A percentile compares a stretch with the other conserved stretches of the same genome.
These are phyloP conservation scores for Entophlyctis luteolus DNA, from an alignment of 192 early-diverging fungal genomes.

Conservation along the genomic window DNA sequence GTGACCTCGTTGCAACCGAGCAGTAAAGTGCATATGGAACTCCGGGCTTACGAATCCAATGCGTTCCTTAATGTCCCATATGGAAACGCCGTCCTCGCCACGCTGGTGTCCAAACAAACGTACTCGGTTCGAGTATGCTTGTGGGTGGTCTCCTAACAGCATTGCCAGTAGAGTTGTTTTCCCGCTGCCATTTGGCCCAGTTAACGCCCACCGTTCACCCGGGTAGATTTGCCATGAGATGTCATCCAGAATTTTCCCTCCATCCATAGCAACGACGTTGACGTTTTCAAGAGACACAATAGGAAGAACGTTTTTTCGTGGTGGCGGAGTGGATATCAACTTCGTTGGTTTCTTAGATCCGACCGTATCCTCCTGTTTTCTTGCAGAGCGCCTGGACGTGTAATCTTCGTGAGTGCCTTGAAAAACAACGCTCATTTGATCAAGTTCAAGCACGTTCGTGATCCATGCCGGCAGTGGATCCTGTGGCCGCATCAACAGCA, in stretches of 20 bases:
- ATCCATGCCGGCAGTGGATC: constrained; percentile 52
- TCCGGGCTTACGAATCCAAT: constrained; percentile 51
- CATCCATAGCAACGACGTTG: constrained; percentile 38
- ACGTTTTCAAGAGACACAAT: constrained; percentile 46
- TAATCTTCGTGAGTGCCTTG: constrained; percentile 35
- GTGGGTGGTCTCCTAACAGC: constrained; percentile 55
- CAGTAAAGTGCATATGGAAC: constrained; percentile 52
- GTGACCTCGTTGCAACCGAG: constrained; percentile 6
- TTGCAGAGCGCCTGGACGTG: not conserved
- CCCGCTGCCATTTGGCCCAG: constrained; percentile 47
- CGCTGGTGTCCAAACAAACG: constrained; percentile 49
- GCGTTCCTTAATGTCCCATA: constrained; percentile 56
- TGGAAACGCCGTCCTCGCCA: constrained; percentile 48
- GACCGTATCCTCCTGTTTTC: not conserved
- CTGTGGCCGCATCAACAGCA: constrained; percentile 52
- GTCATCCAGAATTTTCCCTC: constrained; percentile 38
- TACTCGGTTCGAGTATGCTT: constrained; percentile 55
- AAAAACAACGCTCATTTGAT: constrained; percentile 33
- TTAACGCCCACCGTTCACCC: constrained; percentile 53
- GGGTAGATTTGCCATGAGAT: constrained; percentile 44
- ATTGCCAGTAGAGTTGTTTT: constrained; percentile 57
- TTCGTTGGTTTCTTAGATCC: not conserved
- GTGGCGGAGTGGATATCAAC: not conserved
- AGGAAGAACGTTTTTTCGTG: not conserved
- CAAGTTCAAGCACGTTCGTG: constrained; percentile 47